Conservation (phyloP, 192 early-diverging fungal species). For the Gonapodya sp. region DNA sequence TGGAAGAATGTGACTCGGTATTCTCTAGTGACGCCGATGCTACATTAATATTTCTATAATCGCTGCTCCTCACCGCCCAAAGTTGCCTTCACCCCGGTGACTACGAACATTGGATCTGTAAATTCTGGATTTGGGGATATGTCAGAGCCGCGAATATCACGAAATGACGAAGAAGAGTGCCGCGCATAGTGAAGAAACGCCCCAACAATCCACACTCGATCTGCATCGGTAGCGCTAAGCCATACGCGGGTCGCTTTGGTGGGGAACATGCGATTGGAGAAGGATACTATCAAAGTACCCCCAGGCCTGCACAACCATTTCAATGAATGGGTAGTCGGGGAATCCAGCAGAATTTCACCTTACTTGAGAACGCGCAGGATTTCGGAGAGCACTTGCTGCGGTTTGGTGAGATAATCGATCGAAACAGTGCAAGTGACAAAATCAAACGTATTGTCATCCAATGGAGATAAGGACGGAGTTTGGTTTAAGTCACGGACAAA, state of each 20-base stretch:
- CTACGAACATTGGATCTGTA: constrained; percentile 5
- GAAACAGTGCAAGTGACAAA: not conserved
- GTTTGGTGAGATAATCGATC: constrained; percentile 4
- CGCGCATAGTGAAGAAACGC: not conserved
- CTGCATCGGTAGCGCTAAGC: not conserved
- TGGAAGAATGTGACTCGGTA: too few species aligned
- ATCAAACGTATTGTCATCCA: not conserved
- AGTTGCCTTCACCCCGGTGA: constrained; percentile 7
- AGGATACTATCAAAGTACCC: not conserved
- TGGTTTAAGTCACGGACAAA: not conserved
- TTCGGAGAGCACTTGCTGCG: not conserved
- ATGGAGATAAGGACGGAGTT: not conserved
- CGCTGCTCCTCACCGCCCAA: not conserved
- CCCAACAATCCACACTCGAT: constrained; percentile 10
- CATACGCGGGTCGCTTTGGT: constrained; percentile 5
- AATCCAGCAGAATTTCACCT: not conserved
- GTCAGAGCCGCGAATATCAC: not conserved
- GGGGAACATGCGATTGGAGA: constrained; percentile 7
- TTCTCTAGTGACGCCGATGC: too few species aligned
- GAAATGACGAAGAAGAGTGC: not conserved
- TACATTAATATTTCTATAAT: not conserved
- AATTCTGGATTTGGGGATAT: not conserved
- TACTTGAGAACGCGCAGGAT: not conserved
- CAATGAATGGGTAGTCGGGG: not conserved
- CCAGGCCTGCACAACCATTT: constrained; percentile 1